phyloP scores from a whole-genome alignment of 1,284 basidiomycete genomes.

The Volvariella volvacea region DNA sequence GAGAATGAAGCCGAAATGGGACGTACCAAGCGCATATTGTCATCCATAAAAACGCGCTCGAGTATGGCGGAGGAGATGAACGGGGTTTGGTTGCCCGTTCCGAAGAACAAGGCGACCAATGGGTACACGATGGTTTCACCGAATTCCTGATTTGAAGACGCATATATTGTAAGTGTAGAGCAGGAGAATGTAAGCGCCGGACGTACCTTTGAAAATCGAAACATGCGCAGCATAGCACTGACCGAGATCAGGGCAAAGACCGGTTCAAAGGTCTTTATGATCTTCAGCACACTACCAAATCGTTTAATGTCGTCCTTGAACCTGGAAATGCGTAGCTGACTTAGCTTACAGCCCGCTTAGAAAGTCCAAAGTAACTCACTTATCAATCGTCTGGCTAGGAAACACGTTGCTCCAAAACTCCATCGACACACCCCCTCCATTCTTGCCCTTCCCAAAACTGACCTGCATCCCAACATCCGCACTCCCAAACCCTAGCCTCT shows the following conservation, averaged over 20 bases:
- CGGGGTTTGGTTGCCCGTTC: slow-evolving; percentile 56
- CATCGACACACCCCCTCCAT: slow-evolving; percentile 13
- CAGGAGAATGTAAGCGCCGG: no score
- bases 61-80: slow-evolving; percentile 52
- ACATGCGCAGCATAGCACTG: slow-evolving; percentile 50
- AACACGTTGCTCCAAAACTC: slow-evolving; percentile 66
- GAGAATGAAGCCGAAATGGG: neutral
- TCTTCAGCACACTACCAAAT: slow-evolving; percentile 49
- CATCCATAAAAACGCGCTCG: slow-evolving; percentile 52
- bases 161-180: neutral
- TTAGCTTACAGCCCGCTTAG: neutral
- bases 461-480: slow-evolving; percentile 56
- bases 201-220: slow-evolving; percentile 43
- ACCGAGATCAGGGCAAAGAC: slow-evolving; percentile 56
- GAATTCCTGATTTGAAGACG: no score
- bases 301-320: slow-evolving; percentile 49
- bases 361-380: slow-evolving; percentile 15
- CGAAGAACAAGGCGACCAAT: slow-evolving; percentile 51
- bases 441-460: slow-evolving; percentile 53
- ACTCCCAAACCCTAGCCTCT: slow-evolving; percentile 45
- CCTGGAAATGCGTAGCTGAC: slow-evolving; percentile 9
- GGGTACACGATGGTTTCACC: slow-evolving; percentile 53
- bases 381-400: slow-evolving; percentile 46
- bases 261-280: slow-evolving; percentile 46
- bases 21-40: slow-evolving; percentile 40